A percentile compares a stretch with the other conserved stretches of the same genome.
Evolutionary conservation across 768 basidiomycete genomes (phyloP).

Genomic region (Hydnum rufescens): DNA sequence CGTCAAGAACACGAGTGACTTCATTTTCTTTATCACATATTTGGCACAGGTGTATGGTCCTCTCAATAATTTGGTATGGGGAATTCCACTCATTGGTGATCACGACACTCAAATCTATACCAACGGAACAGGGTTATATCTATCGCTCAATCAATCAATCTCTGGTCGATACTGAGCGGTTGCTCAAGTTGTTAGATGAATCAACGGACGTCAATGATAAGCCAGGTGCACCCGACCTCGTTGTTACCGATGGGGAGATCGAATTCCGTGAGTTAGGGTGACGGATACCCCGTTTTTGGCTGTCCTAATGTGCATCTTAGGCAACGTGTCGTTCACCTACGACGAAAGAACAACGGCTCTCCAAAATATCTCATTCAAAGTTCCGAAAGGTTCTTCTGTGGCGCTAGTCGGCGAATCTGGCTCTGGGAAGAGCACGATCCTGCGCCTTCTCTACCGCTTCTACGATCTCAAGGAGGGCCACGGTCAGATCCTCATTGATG

Average conservation of each 20-base stretch:
- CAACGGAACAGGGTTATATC: constrained; percentile 55
- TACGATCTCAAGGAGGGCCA: constrained; percentile 72
- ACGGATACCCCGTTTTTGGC: background rate
- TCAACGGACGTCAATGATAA: constrained; percentile 70
- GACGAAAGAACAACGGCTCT: constrained; percentile 51
- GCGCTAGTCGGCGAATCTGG: constrained; percentile 79
- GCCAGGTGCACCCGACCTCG: constrained; percentile 51
- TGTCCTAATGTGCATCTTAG: constrained; percentile 19
- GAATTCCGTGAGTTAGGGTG: constrained; percentile 48
- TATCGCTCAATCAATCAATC: constrained; percentile 62
- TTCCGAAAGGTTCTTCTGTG: constrained; percentile 71
- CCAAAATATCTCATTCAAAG: constrained; percentile 65
- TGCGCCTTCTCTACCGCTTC: constrained; percentile 80
- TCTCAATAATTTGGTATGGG: constrained; percentile 5
- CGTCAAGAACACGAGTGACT: constrained; percentile 33
- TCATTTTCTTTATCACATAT: constrained; percentile 69
- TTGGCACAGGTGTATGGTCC: constrained; percentile 50
- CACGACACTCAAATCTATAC: no score
- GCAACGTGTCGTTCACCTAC: constrained; percentile 77
- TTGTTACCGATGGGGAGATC: constrained; percentile 56
- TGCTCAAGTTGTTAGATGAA: constrained; percentile 63
- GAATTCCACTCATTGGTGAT: constrained; percentile 54
- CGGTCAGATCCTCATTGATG: constrained; percentile 66
- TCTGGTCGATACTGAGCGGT: constrained; percentile 64
- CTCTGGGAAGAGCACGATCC: constrained; percentile 63